phyloP scores from a whole-genome alignment of 306 rosid genomes.

The Carpinus fangiana region DNA sequence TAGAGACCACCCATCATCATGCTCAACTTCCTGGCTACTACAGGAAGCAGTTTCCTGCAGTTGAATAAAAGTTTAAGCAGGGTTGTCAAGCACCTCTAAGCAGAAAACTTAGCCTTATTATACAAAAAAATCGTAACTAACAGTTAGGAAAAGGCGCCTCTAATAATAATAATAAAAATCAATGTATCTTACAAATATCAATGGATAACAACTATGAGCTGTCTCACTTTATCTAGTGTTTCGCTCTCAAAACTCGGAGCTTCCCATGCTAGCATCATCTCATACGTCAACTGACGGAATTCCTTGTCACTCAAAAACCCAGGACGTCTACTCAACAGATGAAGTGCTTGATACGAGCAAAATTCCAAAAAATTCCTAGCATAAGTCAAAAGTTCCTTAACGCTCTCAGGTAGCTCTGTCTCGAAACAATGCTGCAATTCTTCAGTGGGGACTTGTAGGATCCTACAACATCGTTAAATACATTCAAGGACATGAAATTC shows the following conservation, averaged over 20 bases:
- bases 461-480: constrained; percentile 45
- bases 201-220: constrained; percentile 23
- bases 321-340: constrained; percentile 31
- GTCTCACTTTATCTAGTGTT: constrained; percentile 46
- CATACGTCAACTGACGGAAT: constrained; percentile 68
- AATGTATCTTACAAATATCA: constrained; percentile 20
- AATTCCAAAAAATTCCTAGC: constrained; percentile 74
- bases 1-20: constrained; percentile 72
- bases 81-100: constrained; percentile 15
- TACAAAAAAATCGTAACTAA: neutral
- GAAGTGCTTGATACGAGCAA: constrained; percentile 69
- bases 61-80: constrained; percentile 24
- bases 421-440: constrained; percentile 72
- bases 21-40: constrained; percentile 44
- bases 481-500: neutral
- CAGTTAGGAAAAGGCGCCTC: neutral
- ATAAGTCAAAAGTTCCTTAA: constrained; percentile 61
- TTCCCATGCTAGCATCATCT: constrained; percentile 98
- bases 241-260: constrained; percentile 56
- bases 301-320: constrained; percentile 62
- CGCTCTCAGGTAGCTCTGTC: constrained; percentile 56
- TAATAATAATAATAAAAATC: neutral
- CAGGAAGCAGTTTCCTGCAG: constrained; percentile 52
- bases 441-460: constrained; percentile 57
- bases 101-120: neutral